These are phyloP conservation scores for Thielaviopsis ethacetica DNA, from an alignment of 2,329 filamentous ascomycete genomes.

Conservation along the genomic window DNA sequence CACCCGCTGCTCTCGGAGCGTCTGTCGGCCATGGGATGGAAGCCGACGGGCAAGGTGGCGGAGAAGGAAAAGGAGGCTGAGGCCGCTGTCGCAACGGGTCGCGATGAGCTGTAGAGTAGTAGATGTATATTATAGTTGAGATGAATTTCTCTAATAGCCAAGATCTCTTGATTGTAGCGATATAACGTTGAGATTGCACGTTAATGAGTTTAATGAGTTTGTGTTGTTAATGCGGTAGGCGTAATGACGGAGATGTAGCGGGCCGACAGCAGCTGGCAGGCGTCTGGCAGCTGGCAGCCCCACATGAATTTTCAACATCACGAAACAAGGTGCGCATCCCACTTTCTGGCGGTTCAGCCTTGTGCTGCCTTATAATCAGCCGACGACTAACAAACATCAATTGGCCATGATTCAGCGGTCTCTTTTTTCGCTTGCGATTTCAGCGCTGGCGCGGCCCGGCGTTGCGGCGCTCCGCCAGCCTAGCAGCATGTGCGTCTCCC, in stretches of 20 bases:
- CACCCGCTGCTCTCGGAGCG: constrained; percentile 93
- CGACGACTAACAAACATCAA: not conserved
- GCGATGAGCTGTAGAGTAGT: constrained; percentile 47
- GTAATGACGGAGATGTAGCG: not conserved
- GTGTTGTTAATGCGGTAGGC: too few species aligned
- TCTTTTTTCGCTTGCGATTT: constrained; percentile 3
- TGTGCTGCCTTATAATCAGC: not conserved
- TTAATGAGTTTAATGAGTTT: too few species aligned
- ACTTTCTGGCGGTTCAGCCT: not conserved
- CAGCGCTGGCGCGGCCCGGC: not conserved
- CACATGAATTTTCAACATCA: constrained; percentile 8
- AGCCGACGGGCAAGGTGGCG: constrained; percentile 36
- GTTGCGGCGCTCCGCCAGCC: constrained; percentile 4
- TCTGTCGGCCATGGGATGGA: constrained; percentile 80
- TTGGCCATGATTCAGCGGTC: constrained; percentile 5
- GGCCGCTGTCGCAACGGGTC: constrained; percentile 53
- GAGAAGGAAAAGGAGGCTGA: constrained; percentile 22
- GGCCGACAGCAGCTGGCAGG: constrained; percentile 2
- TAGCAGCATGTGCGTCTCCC: constrained; percentile 5
- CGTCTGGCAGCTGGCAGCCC: not conserved
- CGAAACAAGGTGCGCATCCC: not conserved
- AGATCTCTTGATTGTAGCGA: not conserved
- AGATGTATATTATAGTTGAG: not conserved
- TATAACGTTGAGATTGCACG: too few species aligned
- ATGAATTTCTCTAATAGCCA: not conserved